A percentile compares a stretch with the other conserved stretches of the same genome.
Evolutionary conservation across 2,329 filamentous ascomycete genomes (phyloP).

Genomic region (Scedosporium boydii): DNA sequence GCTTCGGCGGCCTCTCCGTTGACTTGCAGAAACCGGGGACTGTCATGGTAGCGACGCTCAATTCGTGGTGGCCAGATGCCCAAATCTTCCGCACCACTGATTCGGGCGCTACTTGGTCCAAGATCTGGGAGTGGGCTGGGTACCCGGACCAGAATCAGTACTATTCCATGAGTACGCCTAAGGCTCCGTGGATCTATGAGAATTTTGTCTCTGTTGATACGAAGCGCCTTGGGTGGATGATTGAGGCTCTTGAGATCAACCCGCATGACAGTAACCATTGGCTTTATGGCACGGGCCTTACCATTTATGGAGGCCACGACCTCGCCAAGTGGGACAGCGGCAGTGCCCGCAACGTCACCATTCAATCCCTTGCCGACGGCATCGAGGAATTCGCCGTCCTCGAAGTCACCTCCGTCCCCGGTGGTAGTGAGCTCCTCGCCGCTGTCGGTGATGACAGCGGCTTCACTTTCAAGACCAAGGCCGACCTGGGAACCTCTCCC

Average conservation of each 20-base stretch:
- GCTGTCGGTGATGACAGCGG: constrained; percentile 43
- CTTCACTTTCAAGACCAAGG: constrained; percentile 33
- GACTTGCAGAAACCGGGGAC: constrained; percentile 46
- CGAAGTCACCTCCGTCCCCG: constrained; percentile 36
- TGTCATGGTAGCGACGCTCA: constrained; percentile 45
- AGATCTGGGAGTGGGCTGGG: constrained; percentile 40
- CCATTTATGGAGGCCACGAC: constrained; percentile 42
- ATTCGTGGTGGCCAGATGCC: constrained; percentile 51
- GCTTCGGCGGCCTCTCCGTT: constrained; percentile 46
- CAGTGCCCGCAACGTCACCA: constrained; percentile 30
- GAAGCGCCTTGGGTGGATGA: constrained; percentile 51
- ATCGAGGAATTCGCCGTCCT: constrained; percentile 45
- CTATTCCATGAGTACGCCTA: constrained; percentile 34
- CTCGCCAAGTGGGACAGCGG: constrained; percentile 44
- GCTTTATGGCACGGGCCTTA: constrained; percentile 51
- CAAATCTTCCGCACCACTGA: constrained; percentile 46
- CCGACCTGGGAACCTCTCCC: constrained; percentile 30
- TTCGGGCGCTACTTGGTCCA: constrained; percentile 43
- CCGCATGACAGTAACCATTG: constrained; percentile 50
- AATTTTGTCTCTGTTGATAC: constrained; percentile 35
- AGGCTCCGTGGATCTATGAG: constrained; percentile 44
- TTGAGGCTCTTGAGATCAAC: constrained; percentile 47
- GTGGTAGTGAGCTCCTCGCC: constrained; percentile 40
- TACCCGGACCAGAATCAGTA: constrained; percentile 35
- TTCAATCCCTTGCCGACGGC: constrained; percentile 41